phyloP scores from a whole-genome alignment of 306 rosid genomes.

The Prunus mira region DNA sequence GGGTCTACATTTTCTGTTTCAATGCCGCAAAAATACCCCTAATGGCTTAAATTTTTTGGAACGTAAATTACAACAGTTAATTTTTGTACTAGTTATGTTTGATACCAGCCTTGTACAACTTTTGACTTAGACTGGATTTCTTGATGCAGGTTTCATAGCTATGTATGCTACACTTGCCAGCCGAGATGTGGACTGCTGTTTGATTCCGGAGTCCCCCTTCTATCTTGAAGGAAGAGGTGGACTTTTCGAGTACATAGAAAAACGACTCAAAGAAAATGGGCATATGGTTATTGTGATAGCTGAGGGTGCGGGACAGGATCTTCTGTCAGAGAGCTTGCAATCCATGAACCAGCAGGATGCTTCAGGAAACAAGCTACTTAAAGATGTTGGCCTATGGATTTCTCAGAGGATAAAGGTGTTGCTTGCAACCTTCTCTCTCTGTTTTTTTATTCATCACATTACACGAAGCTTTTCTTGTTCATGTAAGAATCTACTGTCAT shows the following conservation, averaged over 20 bases:
- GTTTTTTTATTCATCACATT: not conserved
- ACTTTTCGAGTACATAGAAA: conserved; percentile 66
- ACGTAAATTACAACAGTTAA: not conserved
- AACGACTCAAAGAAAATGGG: conserved; percentile 68
- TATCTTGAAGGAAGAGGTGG: conserved; percentile 87
- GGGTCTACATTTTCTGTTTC: conserved; percentile 14
- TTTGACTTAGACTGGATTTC: conserved; percentile 1
- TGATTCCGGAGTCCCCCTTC: conserved; percentile 92
- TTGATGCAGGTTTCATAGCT: conserved; percentile 76
- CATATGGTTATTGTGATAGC: conserved; percentile 93
- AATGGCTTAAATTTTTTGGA: not conserved
- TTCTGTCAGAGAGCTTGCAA: conserved; percentile 64
- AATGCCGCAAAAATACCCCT: not conserved
- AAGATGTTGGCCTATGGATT: conserved; percentile 85
- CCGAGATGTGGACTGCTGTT: conserved; percentile 92
- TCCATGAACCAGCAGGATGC: conserved; percentile 66
- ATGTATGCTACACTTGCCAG: conserved; percentile 93
- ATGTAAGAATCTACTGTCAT: not conserved
- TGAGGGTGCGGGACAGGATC: conserved; percentile 90
- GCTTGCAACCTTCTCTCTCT: not conserved
- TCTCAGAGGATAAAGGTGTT: conserved; percentile 80
- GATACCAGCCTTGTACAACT: not conserved
- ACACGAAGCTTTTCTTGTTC: not conserved
- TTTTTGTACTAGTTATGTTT: conserved; percentile 5
- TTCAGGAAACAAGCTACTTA: conserved; percentile 76